Conservation (phyloP, 2,329 filamentous ascomycete genomes). For the Epichloe glyceriae region DNA sequence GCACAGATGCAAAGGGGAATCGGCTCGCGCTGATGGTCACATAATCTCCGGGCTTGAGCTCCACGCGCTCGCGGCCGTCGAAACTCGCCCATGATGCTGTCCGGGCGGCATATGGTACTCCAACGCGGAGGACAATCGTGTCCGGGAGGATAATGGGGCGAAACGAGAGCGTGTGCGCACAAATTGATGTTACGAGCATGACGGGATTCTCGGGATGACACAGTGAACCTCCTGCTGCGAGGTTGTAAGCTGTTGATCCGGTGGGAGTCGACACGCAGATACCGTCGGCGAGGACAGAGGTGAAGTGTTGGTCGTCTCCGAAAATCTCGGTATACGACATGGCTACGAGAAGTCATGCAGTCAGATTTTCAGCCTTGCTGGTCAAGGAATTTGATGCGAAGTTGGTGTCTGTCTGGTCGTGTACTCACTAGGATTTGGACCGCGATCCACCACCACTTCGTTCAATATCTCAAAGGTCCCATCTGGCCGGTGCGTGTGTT, state of each 20-base stretch:
- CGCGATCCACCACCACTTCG: conserved; percentile 90
- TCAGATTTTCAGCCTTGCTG: not conserved
- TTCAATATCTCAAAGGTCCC: conserved; percentile 85
- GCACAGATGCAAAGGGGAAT: conserved; percentile 68
- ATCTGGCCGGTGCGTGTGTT: conserved; percentile 74
- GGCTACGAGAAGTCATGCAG: conserved; percentile 32
- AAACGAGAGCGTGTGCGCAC: conserved; percentile 89
- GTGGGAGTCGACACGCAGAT: conserved; percentile 91
- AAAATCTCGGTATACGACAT: conserved; percentile 91
- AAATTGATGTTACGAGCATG: conserved; percentile 87
- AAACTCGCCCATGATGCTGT: conserved; percentile 96
- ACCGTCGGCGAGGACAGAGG: conserved; percentile 83
- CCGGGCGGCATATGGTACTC: conserved; percentile 86
- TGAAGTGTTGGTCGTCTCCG: conserved; percentile 90
- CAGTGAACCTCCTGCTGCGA: conserved; percentile 86
- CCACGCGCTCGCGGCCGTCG: conserved; percentile 80
- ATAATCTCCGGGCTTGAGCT: conserved; percentile 67
- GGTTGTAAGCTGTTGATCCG: conserved; percentile 88
- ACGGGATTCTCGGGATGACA: conserved; percentile 96
- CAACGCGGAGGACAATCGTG: conserved; percentile 83
- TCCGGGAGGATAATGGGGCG: conserved; percentile 93
- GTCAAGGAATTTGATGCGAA: too few species aligned
- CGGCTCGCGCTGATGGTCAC: conserved; percentile 71
- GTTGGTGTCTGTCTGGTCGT: too few species aligned
- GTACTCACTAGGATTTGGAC: conserved; percentile 73